Percentiles rank a stretch among this genome's conserved stretches.
phyloP scores from a whole-genome alignment of 176 grass and related monocot species.

The Themeda triandra region DNA sequence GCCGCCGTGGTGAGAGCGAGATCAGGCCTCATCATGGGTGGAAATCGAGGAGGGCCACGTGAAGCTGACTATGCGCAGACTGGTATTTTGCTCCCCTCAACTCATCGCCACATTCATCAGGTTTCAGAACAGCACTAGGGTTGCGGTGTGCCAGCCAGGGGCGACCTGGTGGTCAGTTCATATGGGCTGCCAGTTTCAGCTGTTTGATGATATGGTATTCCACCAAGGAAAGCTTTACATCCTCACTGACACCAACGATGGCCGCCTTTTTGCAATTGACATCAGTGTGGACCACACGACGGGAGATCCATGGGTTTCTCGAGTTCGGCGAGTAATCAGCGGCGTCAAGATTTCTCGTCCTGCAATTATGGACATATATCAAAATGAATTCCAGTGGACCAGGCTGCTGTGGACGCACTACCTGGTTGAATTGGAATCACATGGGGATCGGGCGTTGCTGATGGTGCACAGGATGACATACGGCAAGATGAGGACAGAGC shows the following conservation, averaged over 20 bases:
- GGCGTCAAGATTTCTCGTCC: background rate
- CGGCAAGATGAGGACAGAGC: background rate
- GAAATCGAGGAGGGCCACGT: too few species aligned
- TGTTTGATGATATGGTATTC: background rate
- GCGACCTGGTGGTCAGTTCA: background rate
- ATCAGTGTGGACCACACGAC: background rate
- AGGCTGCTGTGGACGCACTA: background rate
- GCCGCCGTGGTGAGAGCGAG: background rate
- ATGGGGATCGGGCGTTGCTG: background rate
- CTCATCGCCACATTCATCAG: background rate
- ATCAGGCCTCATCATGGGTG: background rate
- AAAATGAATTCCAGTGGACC: too few species aligned
- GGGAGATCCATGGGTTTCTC: background rate
- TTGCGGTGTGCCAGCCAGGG: background rate
- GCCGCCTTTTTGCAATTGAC: background rate
- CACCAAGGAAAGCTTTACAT: constrained; percentile 3
- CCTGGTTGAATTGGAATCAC: background rate
- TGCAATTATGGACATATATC: background rate
- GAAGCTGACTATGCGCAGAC: too few species aligned
- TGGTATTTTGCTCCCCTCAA: too few species aligned
- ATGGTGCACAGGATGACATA: background rate
- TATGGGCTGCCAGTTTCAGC: accelerated
- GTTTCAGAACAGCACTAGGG: too few species aligned
- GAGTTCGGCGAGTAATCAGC: too few species aligned
- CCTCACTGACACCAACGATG: accelerated